Evolutionary conservation across 306 rosid genomes (phyloP), one percentile per base, ranked within the genome.

Genomic region (Fagus sylvatica): DNA sequence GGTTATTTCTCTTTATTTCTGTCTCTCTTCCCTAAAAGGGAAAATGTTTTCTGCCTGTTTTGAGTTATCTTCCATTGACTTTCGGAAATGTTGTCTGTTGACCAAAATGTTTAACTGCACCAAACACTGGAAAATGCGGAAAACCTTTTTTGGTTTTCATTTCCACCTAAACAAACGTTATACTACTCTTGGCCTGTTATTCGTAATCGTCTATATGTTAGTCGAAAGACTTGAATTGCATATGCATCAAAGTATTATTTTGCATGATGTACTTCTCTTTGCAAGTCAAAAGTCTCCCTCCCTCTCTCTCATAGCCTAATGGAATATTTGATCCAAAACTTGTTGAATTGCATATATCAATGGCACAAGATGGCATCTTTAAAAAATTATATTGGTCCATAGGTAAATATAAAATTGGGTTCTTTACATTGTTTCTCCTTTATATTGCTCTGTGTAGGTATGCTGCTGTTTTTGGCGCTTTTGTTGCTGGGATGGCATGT

Each of bases 401-500:
- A 15, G 37, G 22, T 62, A 34, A 16, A 66, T 66, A 16, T 66
- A 39, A 39, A 46, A 66, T 10, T 39, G 13, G 71, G 30, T 12
- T 6, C 6, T 66, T 17, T 37, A 17, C 19, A 6, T 17, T n/a
- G 19, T 17, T 36, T 36, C 10, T n/a, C 49, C 9, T 61, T 5
- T 15, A 1, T 33, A 4, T 74, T 75, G 42, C 57, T 57, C 30
- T 79, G 75, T 84, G 81, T 68, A 95, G 98, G 89, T 88, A 90
- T 88, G 98, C 98, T 84, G 97, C 97, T 56, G 87, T 89, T 62
- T 95, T 95, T 76, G 93, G 93, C 51, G 89, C 98, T 39, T 89
- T 91, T 85, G 98, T 95, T 75, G 96, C 97, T 17, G 98, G 97
- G 70, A 88, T 91, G 91, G 85, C 97, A 65, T 88, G 97, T 81